Base-by-base conservation (phyloP, 176 grass and related monocot genomes). In the Oryza glumipatula region DNA sequence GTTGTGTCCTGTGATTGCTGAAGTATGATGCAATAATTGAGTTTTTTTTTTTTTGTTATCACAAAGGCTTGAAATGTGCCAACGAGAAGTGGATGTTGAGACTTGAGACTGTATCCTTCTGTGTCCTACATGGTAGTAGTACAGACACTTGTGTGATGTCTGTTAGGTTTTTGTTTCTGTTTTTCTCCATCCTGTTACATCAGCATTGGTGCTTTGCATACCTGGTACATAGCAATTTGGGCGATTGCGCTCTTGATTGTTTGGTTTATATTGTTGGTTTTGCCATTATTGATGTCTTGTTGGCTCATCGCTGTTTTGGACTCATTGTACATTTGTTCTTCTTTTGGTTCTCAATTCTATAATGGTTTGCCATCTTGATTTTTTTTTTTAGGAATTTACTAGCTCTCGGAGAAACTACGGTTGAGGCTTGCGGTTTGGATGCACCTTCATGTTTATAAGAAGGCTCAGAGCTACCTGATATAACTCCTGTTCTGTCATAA, bases 11-110 rank as follows among this genome's bases (percentile, higher is more conserved):
- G 60, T 83, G 48, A 68, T 72, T 61, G 70, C 72, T 74, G 58
- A 76, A 22, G 19, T 83, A 47, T 58, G 2, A 46, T 60, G 10
- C 79, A 79, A 68, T 83, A 47, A 90, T 90, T 78, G 88, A 9
- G 4, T 74, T 73, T 68, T 21, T 32, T 28, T 28, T 28, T 32
- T 32, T 32, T 32, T 3, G 30, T 30, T 74, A 83, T 67, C 65
- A 73, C 47, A 60, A 83, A 26, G 35, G 14, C 16, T 76, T 39
- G 15, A 74, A 78, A 26, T 78, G 7, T 48, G 56, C 32, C 41
- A 14, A 48, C 36, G 26, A 60, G 86, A 78, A 84, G 21, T 14
- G 11, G 19, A 21, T 4, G 15, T 45, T 13, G 19, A 61, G 7
- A 44, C 47, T 58, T 14, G 21, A 46, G 7, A 45, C 19, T 61